Base-by-base conservation (phyloP, 768 basidiomycete species). In the Tephrocybe sp. region DNA sequence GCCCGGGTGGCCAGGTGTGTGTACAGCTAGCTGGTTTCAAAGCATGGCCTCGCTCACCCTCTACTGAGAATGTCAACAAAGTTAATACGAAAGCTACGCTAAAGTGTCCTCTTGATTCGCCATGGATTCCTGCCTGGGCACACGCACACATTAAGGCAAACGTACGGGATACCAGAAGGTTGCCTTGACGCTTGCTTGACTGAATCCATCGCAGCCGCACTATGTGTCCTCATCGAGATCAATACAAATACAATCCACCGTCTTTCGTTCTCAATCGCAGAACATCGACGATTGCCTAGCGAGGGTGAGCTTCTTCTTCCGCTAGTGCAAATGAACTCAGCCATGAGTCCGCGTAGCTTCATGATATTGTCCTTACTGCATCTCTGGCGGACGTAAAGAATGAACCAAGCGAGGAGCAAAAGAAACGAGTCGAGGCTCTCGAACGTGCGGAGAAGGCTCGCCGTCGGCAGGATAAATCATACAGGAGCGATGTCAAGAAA, bases 71-170 rank as follows among this genome's bases (percentile, higher is more conserved):
- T 56, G 90, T 92, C 31, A 92, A 92, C 61, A 92, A 91, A 68
- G 78, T 91, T n/a, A 91, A 88, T 50, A 91, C 90, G 12, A 91
- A 91, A 62, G 86, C 79, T 0, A 84, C 80, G 0, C 57, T 86
- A 13, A 74, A 84, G 34, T 88, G 85, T 57, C 64, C 73, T 5
- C 42, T 88, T 8, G 69, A 82, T 44, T 69, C 76, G 1, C 45
- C 66, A 1, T 90, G 88, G 88, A 83, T 91, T 42, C 88, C 89
- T 6, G 45, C 54, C 1, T 91, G 88, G 89, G 79, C 84, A 3
- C 66, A 62, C 25, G 66, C 74, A 6, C 62, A 60, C 24, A 55
- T 90, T 18, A 71, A 69, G 56, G 61, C 57, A 57, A 72, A 77
- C 54, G 83, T 86, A 61, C 21, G 84, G 33, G 11, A 9, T 18